phyloP scores from a whole-genome alignment of 2,329 filamentous ascomycete species.

The Hymenoscyphus salicellus region DNA sequence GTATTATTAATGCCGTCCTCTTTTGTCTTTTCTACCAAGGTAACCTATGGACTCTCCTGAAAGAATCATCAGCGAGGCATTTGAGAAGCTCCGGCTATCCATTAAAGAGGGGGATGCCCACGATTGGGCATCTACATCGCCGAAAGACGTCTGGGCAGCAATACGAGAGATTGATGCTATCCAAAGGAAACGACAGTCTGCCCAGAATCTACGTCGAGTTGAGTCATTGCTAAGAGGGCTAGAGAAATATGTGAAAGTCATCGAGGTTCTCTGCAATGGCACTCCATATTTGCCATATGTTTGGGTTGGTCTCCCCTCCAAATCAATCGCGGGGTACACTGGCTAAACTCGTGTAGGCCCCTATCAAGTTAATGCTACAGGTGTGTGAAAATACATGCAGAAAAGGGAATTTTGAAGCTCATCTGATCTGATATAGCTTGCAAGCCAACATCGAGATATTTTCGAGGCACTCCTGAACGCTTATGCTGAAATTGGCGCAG shows the following conservation, averaged over 20 bases:
- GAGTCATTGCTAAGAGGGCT: conserved; percentile 42
- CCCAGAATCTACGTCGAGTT: conserved; percentile 45
- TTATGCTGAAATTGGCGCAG: conserved; percentile 41
- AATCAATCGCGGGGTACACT: background rate
- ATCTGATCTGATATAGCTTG: conserved; percentile 10
- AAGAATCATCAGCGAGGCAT: conserved; percentile 10
- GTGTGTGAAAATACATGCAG: background rate
- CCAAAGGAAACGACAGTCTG: conserved; percentile 39
- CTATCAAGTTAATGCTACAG: conserved; percentile 17
- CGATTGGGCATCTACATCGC: conserved; percentile 28
- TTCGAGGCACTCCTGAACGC: conserved; percentile 44
- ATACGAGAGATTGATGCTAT: conserved; percentile 40
- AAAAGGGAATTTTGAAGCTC: background rate
- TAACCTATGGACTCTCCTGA: conserved; percentile 8
- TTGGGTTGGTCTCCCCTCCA: conserved; percentile 35
- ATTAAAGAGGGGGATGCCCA: conserved; percentile 15
- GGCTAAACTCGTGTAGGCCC: conserved; percentile 11
- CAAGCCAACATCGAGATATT: conserved; percentile 30
- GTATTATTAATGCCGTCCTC: too few species aligned
- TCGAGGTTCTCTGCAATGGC: conserved; percentile 46
- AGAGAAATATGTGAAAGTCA: conserved; percentile 41
- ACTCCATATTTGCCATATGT: conserved; percentile 46
- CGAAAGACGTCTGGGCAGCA: conserved; percentile 39
- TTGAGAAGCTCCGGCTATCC: conserved; percentile 17
- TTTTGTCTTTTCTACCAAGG: too few species aligned